Evolutionary conservation across 2,329 filamentous ascomycete genomes (phyloP), one percentile per base, ranked within the genome.

Genomic region (Daldinia sp.): DNA sequence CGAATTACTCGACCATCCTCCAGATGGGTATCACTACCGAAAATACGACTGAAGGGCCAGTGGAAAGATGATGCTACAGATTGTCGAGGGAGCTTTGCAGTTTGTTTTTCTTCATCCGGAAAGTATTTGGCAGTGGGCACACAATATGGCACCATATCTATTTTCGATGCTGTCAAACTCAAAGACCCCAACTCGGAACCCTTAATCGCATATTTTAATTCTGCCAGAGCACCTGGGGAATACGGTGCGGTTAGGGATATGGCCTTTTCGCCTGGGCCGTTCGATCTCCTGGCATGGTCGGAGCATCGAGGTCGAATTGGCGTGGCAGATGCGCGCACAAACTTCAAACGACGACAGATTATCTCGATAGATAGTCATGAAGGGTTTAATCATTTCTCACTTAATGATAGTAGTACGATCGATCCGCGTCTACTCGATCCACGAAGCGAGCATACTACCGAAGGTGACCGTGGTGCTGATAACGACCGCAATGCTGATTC

Each of bases 231-330:
- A 0, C 86, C 88, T 67, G 86, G 84, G n/a, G 86, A 88, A 23
- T 85, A 87, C 20, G 95, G 95, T 48, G 94, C 95, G 35, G 90
- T 98, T 60, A 88, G 96, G 69, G 93, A 94, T 68, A 97, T 98
- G 92, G 87, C 91, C 1, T 99, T 99, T 78, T 94, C 93, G 4
- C 94, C 95, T 0, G 92, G 92, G 1, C 93, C 94, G 0, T 95
- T 91, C 84, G 95, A 98, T 77, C 87, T 99, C 18, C 83, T 99
- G 44, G 92, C 97, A 6, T 98, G 96, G 94, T 93, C 94, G 7
- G 96, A 99, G 79, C 93, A 97, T 74, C 90, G 92, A 70, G 92
- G 91, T 3, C 86, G 89, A 63, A 84, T 94, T 15, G 93, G 92
- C 41, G 84, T 95, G 42, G 91, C 91, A 4, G 93, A 96, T 78